Conservation (phyloP, 2,329 filamentous ascomycete genomes). For the Trichoderma gracile region DNA sequence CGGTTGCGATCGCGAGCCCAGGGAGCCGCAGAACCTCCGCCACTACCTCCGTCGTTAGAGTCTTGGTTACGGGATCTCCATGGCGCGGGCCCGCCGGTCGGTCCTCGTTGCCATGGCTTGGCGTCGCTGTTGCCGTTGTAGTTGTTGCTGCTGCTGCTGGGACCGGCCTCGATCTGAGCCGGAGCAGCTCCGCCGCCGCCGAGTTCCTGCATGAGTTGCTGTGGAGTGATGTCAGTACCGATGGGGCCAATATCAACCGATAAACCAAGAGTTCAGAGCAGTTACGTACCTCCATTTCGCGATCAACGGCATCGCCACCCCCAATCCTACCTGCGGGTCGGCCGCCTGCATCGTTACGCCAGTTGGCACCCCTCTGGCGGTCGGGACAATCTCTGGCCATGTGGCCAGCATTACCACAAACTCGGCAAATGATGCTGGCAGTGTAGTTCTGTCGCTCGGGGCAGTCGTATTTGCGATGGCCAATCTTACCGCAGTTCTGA, state of each 20-base stretch:
- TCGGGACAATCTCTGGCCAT: conserved; percentile 99
- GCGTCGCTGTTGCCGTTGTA: conserved; percentile 52
- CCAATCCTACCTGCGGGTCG: conserved; percentile 67
- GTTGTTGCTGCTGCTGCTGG: conserved; percentile 55
- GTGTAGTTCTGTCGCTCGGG: conserved; percentile 97
- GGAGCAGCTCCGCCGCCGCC: conserved; percentile 70
- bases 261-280: too few species aligned
- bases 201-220: conserved; percentile 98
- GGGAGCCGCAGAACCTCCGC: conserved; percentile 54
- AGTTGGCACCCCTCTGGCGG: conserved; percentile 83
- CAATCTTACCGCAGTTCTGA: conserved; percentile 98
- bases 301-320: conserved; percentile 80
- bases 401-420: conserved; percentile 96
- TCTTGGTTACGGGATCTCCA: conserved; percentile 65
- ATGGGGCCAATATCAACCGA: conserved; percentile 17
- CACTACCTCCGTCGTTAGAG: conserved; percentile 48
- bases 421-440: conserved; percentile 98
- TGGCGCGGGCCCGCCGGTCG: conserved; percentile 79
- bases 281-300: conserved; percentile 85
- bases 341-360: conserved; percentile 72
- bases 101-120: conserved; percentile 87
- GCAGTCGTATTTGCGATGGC: conserved; percentile 98
- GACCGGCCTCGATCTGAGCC: conserved; percentile 83
- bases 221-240: conserved; percentile 9
- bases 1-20: conserved; percentile 63